Base-by-base conservation (phyloP, 768 basidiomycete genomes). In the Mycena polygramma region DNA sequence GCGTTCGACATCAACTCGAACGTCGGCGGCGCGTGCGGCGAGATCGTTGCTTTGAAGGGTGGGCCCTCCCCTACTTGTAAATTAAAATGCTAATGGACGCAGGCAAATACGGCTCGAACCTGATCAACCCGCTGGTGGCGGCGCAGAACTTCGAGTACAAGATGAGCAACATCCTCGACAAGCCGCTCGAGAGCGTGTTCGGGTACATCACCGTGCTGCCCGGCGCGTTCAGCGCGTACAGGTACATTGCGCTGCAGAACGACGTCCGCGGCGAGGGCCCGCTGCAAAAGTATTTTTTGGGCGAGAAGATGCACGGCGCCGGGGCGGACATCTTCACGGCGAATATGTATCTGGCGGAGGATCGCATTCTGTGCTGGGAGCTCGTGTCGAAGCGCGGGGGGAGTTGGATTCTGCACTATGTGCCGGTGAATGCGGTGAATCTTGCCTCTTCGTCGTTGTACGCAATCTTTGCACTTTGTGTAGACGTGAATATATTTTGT, bases 131-230 rank as follows among this genome's bases (percentile, higher is more conserved):
- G 0, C 83, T 94, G 81, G 93, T 97, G 6, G 96, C 97, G 1
- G 94, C 96, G 0, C 97, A 98, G 78, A 97, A 98, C 78, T 98
- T 97, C 77, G 95, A 97, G 81, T 97, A 97, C 82, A 97, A 97
- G 80, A 88, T 94, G 71, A 92, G 93, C 76, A 92, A 94, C 76
- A 97, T 97, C 75, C 82, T 97, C 66, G 95, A 96, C 79, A 96
- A 96, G 78, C 95, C 96, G 5, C 79, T 97, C 80, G 95, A 96
- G 75, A 91, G 89, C 0, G 88, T 96, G 41, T 96, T 97, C 77
- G 96, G 96, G 11, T 97, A 97, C 78, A 98, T 99, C 78, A 93
- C 95, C 0, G 97, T 99, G 36, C 81, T 99, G 0, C 95, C 95
- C 1, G 94, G 94, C 63, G 96, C 96, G 1, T 97, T 97, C 81